These are phyloP conservation scores for Emmonsia crescens DNA, from an alignment of 2,329 filamentous ascomycete genomes.

Conservation along the genomic window DNA sequence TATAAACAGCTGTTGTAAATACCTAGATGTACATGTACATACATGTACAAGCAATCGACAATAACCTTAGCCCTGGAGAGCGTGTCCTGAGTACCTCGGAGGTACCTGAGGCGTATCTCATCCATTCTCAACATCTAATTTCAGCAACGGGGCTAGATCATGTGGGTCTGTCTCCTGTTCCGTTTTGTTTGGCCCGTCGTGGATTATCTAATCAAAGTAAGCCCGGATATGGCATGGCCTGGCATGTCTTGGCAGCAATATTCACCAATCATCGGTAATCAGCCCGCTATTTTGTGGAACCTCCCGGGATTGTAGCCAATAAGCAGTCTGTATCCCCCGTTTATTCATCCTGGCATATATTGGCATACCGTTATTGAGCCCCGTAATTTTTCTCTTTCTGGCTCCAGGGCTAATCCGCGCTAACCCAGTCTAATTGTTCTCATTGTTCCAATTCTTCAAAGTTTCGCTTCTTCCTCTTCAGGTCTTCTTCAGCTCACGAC, in stretches of 20 bases:
- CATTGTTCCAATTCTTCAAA: neutral
- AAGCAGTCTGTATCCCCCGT: neutral
- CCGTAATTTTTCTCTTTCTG: neutral
- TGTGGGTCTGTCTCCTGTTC: neutral
- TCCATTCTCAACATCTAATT: no score
- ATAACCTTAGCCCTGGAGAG: no score
- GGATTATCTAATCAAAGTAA: neutral
- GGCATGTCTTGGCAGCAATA: accelerated
- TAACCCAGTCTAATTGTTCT: neutral
- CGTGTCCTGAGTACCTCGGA: no score
- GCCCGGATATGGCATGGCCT: neutral
- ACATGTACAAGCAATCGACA: no score
- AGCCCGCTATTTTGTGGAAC: neutral
- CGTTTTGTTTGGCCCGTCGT: neutral
- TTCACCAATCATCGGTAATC: neutral
- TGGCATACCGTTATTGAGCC: neutral
- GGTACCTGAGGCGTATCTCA: no score
- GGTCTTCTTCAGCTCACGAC: neutral
- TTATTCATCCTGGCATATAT: neutral
- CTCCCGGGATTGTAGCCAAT: neutral
- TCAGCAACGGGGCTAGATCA: neutral
- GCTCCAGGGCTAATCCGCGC: neutral
- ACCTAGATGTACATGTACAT: no score
- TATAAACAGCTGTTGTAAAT: no score
- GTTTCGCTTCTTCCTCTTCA: neutral